Percentiles rank a stretch among this genome's conserved stretches.
Evolutionary conservation across 805 yeast genomes (phyloP).

Genomic region (Tetrapisispora fleetii): DNA sequence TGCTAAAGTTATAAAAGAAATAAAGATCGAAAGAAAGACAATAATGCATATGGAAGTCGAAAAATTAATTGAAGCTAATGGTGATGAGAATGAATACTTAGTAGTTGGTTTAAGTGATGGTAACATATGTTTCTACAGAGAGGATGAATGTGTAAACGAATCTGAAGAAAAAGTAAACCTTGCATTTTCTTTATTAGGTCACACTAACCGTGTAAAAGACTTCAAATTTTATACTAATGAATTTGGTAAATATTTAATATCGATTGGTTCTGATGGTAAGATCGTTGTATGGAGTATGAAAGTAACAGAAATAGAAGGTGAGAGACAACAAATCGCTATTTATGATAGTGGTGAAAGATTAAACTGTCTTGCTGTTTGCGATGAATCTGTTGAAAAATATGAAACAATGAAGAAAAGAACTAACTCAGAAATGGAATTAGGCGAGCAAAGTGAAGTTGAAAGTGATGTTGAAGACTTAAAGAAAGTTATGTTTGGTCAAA

Average conservation of each 20-base stretch:
- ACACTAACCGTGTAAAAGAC: slow-evolving; percentile 77
- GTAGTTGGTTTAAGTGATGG: slow-evolving; percentile 70
- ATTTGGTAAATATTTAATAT: slow-evolving; percentile 43
- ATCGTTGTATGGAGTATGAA: slow-evolving; percentile 82
- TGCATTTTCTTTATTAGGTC: slow-evolving; percentile 60
- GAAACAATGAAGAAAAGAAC: slow-evolving; percentile 58
- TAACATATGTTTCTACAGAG: slow-evolving; percentile 45
- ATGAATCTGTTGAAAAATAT: slow-evolving; percentile 68
- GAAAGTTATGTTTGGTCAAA: slow-evolving; percentile 44
- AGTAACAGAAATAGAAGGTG: neutral
- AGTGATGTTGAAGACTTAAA: slow-evolving; percentile 62
- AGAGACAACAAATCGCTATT: slow-evolving; percentile 75
- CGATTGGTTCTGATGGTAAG: slow-evolving; percentile 88
- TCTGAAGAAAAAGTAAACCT: slow-evolving; percentile 32
- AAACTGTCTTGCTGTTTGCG: slow-evolving; percentile 70
- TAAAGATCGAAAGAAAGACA: slow-evolving; percentile 39
- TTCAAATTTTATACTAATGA: slow-evolving; percentile 44
- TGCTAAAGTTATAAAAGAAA: slow-evolving; percentile 47
- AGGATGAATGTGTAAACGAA: slow-evolving; percentile 19
- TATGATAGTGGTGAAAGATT: slow-evolving; percentile 86
- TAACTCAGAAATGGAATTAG: slow-evolving; percentile 43
- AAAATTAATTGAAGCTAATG: slow-evolving; percentile 32
- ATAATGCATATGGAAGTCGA: slow-evolving; percentile 58
- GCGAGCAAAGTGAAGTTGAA: slow-evolving; percentile 64
- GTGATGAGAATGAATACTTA: slow-evolving; percentile 37